Evolutionary conservation across 768 basidiomycete genomes (phyloP), one percentile per base, ranked within the genome.

Genomic region (Lanmaoa rubissima): DNA sequence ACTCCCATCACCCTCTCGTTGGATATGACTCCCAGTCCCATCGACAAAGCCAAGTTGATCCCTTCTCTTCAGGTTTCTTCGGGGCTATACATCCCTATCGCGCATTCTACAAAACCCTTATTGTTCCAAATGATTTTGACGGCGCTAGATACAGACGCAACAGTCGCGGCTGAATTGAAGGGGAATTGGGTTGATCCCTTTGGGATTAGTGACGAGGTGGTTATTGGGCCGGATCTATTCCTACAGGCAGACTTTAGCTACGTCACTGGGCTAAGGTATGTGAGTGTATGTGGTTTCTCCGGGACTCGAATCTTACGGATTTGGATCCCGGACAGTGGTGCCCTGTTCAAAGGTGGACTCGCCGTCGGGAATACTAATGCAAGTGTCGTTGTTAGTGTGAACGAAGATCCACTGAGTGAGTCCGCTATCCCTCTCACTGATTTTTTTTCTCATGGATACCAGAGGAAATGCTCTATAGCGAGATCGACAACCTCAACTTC

Each of bases 401-500:
- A 50, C 38, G 58, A 59, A 51, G 54, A 59, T 28, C 58, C 58
- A 1, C 3, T 31, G 36, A 55, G 58, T 55, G 34, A 50, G 54
- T 54, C n/a, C 24, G 32, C n/a, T 0, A 3, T 26, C 10, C 10
- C 12, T 1, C 17, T 12, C 21, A 28, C 28, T 28, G 28, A 26
- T 17, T 13, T 26, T 36, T 24, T 38, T 46, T 11, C 19, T 42
- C 40, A 40, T 40, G 24, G 21, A 12, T 43, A 21, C 3, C 45
- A 59, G 58, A 51, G 48, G 53, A 59, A 38, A 41, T 59, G 43
- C 31, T 59, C 11, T 46, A 41, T 5, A 4, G 48, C 43, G 53
- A 55, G 44, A 28, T 59, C 38, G 49, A 55, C 44, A 59, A 59
- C 7, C 54, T 59, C 26, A 54, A 45, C 16, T 54, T 59, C 42